phyloP scores from a whole-genome alignment of 441 rosid genomes.

The Eutrema salsugineum region DNA sequence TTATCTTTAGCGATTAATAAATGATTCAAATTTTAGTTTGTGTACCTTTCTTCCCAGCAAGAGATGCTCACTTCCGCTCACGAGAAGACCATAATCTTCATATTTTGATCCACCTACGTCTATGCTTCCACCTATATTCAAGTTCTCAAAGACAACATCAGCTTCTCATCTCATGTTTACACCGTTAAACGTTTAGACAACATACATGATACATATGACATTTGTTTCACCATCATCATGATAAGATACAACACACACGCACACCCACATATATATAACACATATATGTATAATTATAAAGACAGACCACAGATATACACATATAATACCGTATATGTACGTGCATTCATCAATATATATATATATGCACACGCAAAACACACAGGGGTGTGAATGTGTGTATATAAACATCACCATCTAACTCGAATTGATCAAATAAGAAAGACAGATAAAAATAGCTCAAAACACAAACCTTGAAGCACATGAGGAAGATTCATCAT shows the following conservation, averaged over 20 bases:
- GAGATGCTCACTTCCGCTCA: constrained; percentile 6
- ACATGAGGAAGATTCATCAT: constrained; percentile 4
- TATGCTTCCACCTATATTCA: not conserved
- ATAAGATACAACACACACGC: not conserved
- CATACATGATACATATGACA: not conserved
- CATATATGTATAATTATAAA: not conserved
- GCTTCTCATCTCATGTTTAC: not conserved
- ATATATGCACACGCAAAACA: not conserved
- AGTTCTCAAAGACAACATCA: not conserved
- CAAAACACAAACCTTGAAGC: constrained; percentile 9
- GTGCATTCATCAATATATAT: not conserved
- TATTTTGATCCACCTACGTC: constrained; percentile 1
- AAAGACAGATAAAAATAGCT: not conserved
- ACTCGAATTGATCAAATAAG: not conserved
- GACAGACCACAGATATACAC: not conserved
- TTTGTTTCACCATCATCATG: not conserved
- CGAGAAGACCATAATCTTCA: constrained; percentile 6
- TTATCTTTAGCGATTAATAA: not conserved
- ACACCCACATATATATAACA: too few relatives aligned
- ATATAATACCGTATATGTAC: not conserved
- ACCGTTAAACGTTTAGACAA: not conserved
- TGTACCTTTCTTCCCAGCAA: constrained; percentile 21
- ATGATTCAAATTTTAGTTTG: not conserved
- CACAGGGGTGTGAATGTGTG: not conserved
- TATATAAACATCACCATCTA: not conserved